Evolutionary conservation across 176 grass and related monocot species (phyloP).

Genomic region (Lolium perenne): DNA sequence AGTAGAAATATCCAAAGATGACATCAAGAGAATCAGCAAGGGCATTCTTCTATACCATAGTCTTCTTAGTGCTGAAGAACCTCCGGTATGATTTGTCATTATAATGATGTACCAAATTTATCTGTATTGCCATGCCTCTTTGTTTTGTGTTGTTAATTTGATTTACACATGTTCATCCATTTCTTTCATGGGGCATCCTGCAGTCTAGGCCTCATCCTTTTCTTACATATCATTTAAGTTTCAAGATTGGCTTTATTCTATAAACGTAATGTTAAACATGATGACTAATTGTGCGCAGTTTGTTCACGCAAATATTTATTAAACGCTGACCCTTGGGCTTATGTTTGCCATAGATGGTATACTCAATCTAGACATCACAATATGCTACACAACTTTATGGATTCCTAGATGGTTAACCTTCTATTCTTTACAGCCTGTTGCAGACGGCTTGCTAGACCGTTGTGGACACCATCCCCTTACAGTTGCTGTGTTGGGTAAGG

Average conservation of each 20-base stretch:
- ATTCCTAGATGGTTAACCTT: constrained; percentile 7
- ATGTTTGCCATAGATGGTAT: neutral
- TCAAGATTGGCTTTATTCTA: constrained; percentile 24
- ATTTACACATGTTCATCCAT: constrained; percentile 8
- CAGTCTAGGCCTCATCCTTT: constrained; percentile 11
- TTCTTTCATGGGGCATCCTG: neutral
- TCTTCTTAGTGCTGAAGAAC: constrained; percentile 58
- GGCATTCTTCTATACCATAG: constrained; percentile 78
- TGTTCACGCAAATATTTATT: neutral
- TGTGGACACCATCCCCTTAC: constrained; percentile 86
- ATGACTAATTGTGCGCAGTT: neutral
- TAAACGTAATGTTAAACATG: constrained; percentile 4
- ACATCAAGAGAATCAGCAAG: constrained; percentile 81
- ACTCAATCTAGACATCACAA: constrained; percentile 13
- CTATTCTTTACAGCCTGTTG: constrained; percentile 46
- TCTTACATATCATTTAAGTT: constrained; percentile 23
- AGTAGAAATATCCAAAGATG: constrained; percentile 85
- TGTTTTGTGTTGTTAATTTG: constrained; percentile 12
- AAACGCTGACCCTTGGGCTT: neutral
- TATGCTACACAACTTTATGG: neutral
- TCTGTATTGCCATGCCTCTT: neutral
- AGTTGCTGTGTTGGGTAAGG: constrained; percentile 86
- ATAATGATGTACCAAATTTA: constrained; percentile 3
- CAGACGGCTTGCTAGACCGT: constrained; percentile 61
- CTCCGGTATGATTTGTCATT: constrained; percentile 57